phyloP scores from a whole-genome alignment of 208 protist species.

The Wallacemonas sp. region DNA sequence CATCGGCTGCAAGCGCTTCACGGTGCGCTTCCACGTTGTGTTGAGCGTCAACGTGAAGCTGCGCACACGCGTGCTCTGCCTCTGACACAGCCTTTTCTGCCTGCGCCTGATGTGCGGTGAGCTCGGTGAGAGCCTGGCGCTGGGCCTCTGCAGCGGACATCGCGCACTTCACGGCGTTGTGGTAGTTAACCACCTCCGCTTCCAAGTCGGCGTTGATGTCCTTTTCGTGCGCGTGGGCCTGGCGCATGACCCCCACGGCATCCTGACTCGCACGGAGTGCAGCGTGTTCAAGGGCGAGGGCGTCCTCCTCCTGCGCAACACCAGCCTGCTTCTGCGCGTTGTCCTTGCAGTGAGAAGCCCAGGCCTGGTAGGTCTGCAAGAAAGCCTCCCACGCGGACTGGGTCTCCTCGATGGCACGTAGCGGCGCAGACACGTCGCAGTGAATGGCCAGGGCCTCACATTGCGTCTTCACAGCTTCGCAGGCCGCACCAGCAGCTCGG shows the following conservation, averaged over 20 bases:
- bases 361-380: slow-evolving; percentile 4
- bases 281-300: not conserved
- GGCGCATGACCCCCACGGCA: not conserved
- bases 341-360: not conserved
- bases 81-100: not conserved
- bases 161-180: slow-evolving; percentile 13
- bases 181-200: slow-evolving; percentile 11
- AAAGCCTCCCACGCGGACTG: too few species aligned
- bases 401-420: too few species aligned
- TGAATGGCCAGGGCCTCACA: too few species aligned
- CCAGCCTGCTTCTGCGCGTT: not conserved
- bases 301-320: slow-evolving; percentile 5
- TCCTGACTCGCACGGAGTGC: slow-evolving; percentile 1
- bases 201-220: not conserved
- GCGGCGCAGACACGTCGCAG: too few species aligned
- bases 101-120: not conserved
- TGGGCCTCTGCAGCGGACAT: slow-evolving; percentile 11
- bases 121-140: slow-evolving; percentile 3
- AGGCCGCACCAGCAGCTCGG: too few species aligned
- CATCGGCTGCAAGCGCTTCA: not conserved
- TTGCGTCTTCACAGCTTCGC: too few species aligned
- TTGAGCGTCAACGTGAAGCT: not conserved
- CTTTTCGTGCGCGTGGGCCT: not conserved
- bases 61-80: not conserved
- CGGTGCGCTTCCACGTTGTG: not conserved